A percentile compares a stretch with the other conserved stretches of the same genome.
Conservation (phyloP, 129 eudicot genomes). For the Glebionis coronaria region DNA sequence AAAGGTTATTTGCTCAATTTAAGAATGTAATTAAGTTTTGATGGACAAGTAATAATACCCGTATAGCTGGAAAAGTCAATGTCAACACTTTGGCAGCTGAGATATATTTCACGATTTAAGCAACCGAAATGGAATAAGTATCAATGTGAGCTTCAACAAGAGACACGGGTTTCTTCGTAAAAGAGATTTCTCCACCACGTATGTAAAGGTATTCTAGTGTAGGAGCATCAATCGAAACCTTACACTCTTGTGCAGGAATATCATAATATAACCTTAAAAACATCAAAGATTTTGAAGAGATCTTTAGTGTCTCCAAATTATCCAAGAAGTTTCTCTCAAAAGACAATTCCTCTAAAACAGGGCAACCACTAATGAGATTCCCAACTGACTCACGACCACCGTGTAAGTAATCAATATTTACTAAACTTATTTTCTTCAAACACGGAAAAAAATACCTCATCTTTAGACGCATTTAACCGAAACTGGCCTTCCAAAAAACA, state of each 20-base stretch:
- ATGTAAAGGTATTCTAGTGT: slow-evolving; percentile 18
- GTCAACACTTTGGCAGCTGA: slow-evolving; percentile 17
- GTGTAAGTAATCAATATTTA: background rate
- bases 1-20: too few relatives aligned
- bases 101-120: background rate
- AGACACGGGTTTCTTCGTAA: slow-evolving; percentile 6
- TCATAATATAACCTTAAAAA: background rate
- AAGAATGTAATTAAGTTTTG: background rate
- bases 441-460: slow-evolving; percentile 16
- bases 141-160: slow-evolving; percentile 19
- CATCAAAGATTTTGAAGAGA: slow-evolving; percentile 22
- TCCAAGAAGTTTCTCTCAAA: slow-evolving; percentile 13
- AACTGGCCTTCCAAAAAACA: slow-evolving; percentile 19
- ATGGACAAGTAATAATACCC: slow-evolving; percentile 4
- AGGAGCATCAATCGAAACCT: slow-evolving; percentile 21
- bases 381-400: background rate
- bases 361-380: slow-evolving; percentile 27
- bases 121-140: background rate
- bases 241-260: background rate
- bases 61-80: background rate
- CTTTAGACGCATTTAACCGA: slow-evolving; percentile 14
- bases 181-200: background rate
- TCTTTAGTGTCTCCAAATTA: slow-evolving; percentile 1
- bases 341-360: slow-evolving; percentile 24
- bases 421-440: slow-evolving; percentile 20